Conservation (phyloP, 257 asterid genomes). For the Cynanchum wilfordii region DNA sequence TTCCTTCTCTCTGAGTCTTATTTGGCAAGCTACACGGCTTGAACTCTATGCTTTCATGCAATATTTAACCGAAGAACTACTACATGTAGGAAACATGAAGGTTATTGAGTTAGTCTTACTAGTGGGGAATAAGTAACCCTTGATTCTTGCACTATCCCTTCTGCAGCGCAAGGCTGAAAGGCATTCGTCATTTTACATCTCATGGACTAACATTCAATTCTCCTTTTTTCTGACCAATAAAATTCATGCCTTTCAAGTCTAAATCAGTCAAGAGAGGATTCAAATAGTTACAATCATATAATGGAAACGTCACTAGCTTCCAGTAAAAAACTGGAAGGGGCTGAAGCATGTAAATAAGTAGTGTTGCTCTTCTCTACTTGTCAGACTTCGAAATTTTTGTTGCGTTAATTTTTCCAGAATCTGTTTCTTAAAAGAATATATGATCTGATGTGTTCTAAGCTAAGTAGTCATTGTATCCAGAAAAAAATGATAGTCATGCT, state of each 20-base stretch:
- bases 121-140: background rate
- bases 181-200: background rate
- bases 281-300: background rate
- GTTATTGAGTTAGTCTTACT: background rate
- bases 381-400: background rate
- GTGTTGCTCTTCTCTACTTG: background rate
- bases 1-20: background rate
- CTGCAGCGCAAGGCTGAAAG: background rate
- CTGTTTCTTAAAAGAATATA: background rate
- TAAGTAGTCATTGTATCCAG: background rate
- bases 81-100: background rate
- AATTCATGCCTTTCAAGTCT: background rate
- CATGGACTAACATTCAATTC: background rate
- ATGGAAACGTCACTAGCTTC: background rate
- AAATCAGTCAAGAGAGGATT: background rate
- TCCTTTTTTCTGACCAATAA: background rate
- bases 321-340: background rate
- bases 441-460: background rate
- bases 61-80: background rate
- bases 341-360: background rate
- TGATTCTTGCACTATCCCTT: background rate
- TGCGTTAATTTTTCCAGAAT: background rate
- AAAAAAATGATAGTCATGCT: background rate
- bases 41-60: background rate
- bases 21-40: background rate